A percentile compares a stretch with the other conserved stretches of the same genome.
These are phyloP conservation scores for Cucurbita moschata DNA, from an alignment of 306 rosid species.

Conservation along the genomic window DNA sequence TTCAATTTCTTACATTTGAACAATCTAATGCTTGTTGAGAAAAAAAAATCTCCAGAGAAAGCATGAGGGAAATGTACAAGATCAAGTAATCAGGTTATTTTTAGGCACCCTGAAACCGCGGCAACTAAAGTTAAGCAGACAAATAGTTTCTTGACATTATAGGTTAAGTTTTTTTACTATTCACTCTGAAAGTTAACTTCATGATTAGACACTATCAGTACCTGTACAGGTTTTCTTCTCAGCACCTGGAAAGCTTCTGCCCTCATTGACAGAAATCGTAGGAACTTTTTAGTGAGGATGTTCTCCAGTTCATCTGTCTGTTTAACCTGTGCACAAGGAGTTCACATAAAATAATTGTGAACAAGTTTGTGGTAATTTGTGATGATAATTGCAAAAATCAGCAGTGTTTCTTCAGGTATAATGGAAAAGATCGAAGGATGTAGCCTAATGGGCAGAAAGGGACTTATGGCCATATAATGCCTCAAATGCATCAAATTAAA, in stretches of 20 bases:
- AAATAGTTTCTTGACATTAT: no score
- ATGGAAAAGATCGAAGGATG: not conserved
- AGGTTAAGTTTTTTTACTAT: no score
- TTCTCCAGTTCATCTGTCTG: slow-evolving; percentile 97
- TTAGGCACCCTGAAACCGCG: no score
- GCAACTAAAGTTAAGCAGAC: no score
- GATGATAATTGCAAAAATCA: not conserved
- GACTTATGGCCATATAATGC: not conserved
- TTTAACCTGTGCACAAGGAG: slow-evolving; percentile 54
- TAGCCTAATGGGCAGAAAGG: not conserved
- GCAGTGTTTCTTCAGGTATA: not conserved
- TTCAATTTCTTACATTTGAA: not conserved
- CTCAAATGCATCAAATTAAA: not conserved
- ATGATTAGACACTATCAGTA: slow-evolving; percentile 5
- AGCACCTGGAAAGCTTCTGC: slow-evolving; percentile 97
- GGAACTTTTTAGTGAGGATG: slow-evolving; percentile 85
- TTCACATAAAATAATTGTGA: not conserved
- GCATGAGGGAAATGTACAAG: not conserved
- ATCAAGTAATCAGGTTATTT: no score
- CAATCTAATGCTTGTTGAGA: no score
- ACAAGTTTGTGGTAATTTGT: not conserved
- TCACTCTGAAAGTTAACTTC: not conserved
- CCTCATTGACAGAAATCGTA: slow-evolving; percentile 92
- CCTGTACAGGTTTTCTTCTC: slow-evolving; percentile 96
- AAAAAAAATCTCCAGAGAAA: not conserved